Evolutionary conservation across 2,329 filamentous ascomycete species (phyloP).

Genomic region (Podosphaera fusca): DNA sequence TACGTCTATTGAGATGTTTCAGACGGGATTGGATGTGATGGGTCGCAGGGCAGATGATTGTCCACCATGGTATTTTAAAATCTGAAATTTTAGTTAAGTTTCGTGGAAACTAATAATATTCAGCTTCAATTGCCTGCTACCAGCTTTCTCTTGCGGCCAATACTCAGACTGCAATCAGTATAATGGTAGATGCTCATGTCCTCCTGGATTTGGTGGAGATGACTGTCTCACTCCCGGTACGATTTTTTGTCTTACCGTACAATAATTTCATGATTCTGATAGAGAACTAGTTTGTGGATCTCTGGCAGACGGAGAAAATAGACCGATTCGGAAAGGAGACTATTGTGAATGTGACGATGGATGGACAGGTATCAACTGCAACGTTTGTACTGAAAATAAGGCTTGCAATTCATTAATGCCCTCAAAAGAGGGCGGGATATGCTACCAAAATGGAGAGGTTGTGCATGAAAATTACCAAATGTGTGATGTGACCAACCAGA

Average conservation of each 20-base stretch:
- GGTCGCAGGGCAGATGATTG: constrained; percentile 54
- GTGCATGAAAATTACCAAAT: constrained; percentile 94
- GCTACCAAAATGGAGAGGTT: constrained; percentile 75
- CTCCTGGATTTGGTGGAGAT: constrained; percentile 77
- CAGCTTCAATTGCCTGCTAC: constrained; percentile 95
- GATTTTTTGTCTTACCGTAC: constrained; percentile 8
- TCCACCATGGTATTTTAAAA: constrained; percentile 42
- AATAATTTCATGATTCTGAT: constrained; percentile 4
- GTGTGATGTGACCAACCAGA: constrained; percentile 89
- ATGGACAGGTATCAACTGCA: constrained; percentile 96
- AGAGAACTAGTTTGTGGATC: constrained; percentile 51
- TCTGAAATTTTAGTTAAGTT: background rate
- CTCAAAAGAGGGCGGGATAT: constrained; percentile 58
- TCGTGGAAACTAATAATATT: constrained; percentile 5
- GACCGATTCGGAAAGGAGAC: constrained; percentile 47
- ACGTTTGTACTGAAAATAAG: constrained; percentile 64
- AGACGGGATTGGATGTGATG: constrained; percentile 44
- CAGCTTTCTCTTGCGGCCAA: constrained; percentile 76
- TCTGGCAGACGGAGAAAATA: constrained; percentile 55
- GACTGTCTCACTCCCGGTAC: constrained; percentile 67
- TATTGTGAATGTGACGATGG: constrained; percentile 74
- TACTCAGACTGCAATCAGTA: constrained; percentile 73
- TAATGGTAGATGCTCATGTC: constrained; percentile 83
- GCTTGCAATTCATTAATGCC: constrained; percentile 81
- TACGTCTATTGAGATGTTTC: constrained; percentile 35